Base-by-base conservation (phyloP, 2,329 filamentous ascomycete genomes). In the Fusarium caatingaense region DNA sequence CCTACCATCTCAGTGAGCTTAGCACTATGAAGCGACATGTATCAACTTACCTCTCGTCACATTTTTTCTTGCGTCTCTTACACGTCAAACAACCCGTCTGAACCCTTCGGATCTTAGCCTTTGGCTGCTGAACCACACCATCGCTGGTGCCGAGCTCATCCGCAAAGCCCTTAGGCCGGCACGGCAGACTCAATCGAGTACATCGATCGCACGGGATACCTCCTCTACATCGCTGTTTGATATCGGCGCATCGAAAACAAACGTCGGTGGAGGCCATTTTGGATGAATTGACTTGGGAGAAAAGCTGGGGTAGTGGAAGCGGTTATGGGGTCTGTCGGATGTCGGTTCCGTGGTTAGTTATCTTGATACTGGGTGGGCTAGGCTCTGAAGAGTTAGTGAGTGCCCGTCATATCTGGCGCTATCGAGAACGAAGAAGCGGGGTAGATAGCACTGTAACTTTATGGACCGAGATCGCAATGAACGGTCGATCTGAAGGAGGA, bases 261-360 rank as follows among this genome's bases (percentile, higher is more conserved):
- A 32, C 56, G 23, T 30, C 30, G 5, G 13, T 23, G 5, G 41
- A 44, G 8, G 41, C 9, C 41, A 44, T 44, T 11, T 23, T 20
- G 23, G 56, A 27, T 42, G 42, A 45, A 8, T 20, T 13, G 9
- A 48, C 11, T 15, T 48, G 21, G 28, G 23, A 12, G 16, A 37
- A 59, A 60, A 61, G 34, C 54, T 37, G 58, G 58, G 58, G 58
- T 50, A 60, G 27, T 21, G 18, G 30, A 60, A 27, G 57, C 23
- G 45, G 23, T 56, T 13, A 42, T 60, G 34, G 21, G 58, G 55
- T 34, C 42, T 28, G 25, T 30, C 58, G 55, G 58, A 42, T 60
- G 25, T 37, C 28, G 16, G 44, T 50, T 60, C 55, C 55, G 41
- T 23, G n/a, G 28, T 15, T 60, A 27, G 55, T 60, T 50, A 61